Conservation (phyloP, 139 green algal species). For the Micractinium conductrix region DNA sequence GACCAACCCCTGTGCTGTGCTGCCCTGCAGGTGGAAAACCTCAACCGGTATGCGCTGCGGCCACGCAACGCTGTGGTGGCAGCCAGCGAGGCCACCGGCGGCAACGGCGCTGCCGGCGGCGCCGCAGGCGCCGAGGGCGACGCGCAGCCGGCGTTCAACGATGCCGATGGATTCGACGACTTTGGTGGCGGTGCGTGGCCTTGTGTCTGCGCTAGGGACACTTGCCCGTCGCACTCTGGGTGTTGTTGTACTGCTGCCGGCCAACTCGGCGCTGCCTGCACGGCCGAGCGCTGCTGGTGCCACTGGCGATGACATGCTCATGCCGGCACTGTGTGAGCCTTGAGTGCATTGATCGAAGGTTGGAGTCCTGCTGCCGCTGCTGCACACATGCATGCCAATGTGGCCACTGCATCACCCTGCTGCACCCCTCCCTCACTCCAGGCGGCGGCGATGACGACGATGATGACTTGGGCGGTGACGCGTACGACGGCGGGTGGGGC, state of each 20-base stretch:
- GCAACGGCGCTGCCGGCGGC: background rate
- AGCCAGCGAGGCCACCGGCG: background rate
- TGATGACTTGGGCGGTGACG: conserved; percentile 30
- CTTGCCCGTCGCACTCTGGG: too few species aligned
- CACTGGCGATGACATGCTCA: too few species aligned
- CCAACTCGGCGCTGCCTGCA: too few species aligned
- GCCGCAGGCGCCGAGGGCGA: background rate
- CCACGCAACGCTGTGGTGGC: conserved; percentile 20
- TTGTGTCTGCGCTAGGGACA: too few species aligned
- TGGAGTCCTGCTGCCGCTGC: too few species aligned
- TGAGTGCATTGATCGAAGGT: too few species aligned
- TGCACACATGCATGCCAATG: background rate
- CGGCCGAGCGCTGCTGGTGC: too few species aligned
- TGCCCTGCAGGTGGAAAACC: conserved; percentile 18
- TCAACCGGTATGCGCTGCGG: conserved; percentile 43
- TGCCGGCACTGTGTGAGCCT: too few species aligned
- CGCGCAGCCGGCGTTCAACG: background rate
- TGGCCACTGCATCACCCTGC: background rate
- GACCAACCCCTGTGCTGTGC: background rate
- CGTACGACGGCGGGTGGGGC: conserved; percentile 33
- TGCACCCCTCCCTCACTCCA: background rate
- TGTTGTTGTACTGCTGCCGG: too few species aligned
- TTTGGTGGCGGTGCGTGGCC: background rate
- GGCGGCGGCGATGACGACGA: conserved; percentile 10
- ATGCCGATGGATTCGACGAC: conserved; percentile 11